phyloP scores from a whole-genome alignment of 2,329 filamentous ascomycete species.

The Eutypella sp. region DNA sequence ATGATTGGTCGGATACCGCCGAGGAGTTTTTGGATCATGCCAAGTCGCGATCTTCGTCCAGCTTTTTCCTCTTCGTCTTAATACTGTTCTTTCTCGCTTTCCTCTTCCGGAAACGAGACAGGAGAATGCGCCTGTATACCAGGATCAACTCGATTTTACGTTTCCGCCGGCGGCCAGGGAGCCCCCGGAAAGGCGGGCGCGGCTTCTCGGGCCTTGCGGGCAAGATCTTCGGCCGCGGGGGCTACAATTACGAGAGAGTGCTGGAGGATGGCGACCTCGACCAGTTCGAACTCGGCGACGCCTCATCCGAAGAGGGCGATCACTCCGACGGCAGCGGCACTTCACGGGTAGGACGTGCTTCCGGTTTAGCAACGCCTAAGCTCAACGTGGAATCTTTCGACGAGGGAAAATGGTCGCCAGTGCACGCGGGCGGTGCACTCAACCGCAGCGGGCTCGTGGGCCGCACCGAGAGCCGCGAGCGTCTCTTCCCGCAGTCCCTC shows the following conservation, averaged over 20 bases:
- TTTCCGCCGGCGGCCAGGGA: conserved; percentile 40
- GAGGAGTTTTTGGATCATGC: conserved; percentile 61
- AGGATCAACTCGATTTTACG: conserved; percentile 43
- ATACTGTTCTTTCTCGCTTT: conserved; percentile 66
- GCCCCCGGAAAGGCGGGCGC: conserved; percentile 39
- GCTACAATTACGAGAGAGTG: conserved; percentile 71
- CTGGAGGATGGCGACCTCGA: conserved; percentile 71
- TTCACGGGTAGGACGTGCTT: conserved; percentile 53
- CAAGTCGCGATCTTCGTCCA: conserved; percentile 64
- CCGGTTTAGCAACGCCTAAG: conserved; percentile 64
- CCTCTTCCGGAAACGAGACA: conserved; percentile 74
- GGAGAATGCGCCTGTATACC: conserved; percentile 57
- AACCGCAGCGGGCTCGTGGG: conserved; percentile 70
- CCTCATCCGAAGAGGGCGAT: conserved; percentile 60
- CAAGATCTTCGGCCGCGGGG: conserved; percentile 60
- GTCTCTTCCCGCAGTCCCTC: conserved; percentile 57
- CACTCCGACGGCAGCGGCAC: conserved; percentile 54
- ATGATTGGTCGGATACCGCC: conserved; percentile 49
- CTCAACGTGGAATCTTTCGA: conserved; percentile 50
- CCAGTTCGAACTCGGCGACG: conserved; percentile 73
- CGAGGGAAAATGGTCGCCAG: conserved; percentile 31
- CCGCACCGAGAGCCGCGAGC: conserved; percentile 81
- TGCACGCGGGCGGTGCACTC: conserved; percentile 38
- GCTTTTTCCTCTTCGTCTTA: conserved; percentile 72
- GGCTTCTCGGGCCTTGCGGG: conserved; percentile 47